Evolutionary conservation across 2,329 filamentous ascomycete species (phyloP), one percentile per base, ranked within the genome.

Genomic region (Hypoxylon sp.): DNA sequence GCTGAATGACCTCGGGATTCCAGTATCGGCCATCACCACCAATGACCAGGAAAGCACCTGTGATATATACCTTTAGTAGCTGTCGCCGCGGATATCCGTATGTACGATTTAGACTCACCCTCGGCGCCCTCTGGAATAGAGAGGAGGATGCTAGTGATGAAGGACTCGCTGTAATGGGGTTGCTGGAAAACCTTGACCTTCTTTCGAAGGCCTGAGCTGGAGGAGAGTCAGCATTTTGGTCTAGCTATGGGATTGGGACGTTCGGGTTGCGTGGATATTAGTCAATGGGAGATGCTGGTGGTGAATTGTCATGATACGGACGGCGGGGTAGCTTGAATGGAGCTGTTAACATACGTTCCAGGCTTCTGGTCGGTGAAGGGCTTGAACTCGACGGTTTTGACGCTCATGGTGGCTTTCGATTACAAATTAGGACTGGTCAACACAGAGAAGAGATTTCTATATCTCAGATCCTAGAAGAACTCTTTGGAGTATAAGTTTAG

Each of bases 151-250:
- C 93, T 95, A 72, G 95, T 87, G 74, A 99, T 89, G 81, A 99
- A 99, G 57, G 95, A 90, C 84, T 99, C 96, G 82, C 93, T 94
- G 87, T 99, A 99, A 84, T 99, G 89, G 67, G 90, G 86, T 82
- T 98, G 87, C 82, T 99, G 93, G 87, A 99, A 99, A 80, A 97
- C 93, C 78, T 93, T 94, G 84, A 98, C 96, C 89, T 97, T 98
- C 85, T 99, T 99, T 72, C 96, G 94, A 81, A 99, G 93, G 82
- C 96, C 96, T 74, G 96, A 99, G 75, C 95, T 98, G 77, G 63
- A 68, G 59, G 65, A 49, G 50, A 11, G 64, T 75, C 55, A 74
- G 68, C 50, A 57, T 32, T 58, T 46, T 21, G 57, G 51, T 21
- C 48, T 56, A 53, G 34, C 4, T 32, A 28, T n/a, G 10, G 21